Conservation (phyloP, 257 asterid genomes). For the Thymus quinquecostatus region DNA sequence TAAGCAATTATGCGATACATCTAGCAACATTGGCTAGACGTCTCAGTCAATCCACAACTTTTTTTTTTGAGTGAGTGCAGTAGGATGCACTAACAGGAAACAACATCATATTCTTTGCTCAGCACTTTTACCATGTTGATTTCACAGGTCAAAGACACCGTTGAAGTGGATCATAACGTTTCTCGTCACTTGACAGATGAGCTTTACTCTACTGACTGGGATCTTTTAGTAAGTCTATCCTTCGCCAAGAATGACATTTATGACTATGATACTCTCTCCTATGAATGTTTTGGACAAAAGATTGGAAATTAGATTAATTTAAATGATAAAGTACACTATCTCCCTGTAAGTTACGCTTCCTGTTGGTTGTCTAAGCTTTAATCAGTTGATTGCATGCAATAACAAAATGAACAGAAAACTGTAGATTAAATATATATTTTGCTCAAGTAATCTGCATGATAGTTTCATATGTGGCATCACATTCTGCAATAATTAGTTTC, state of each 20-base stretch:
- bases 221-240: conserved; percentile 68
- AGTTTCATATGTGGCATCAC: conserved; percentile 3
- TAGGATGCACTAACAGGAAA: background rate
- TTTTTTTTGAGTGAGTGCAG: background rate
- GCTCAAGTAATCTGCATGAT: background rate
- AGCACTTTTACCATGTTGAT: background rate
- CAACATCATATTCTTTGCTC: background rate
- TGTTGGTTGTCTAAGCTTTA: background rate
- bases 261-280: conserved; percentile 18
- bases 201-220: conserved; percentile 69
- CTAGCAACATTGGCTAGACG: conserved; percentile 1
- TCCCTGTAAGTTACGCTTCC: conserved; percentile 6
- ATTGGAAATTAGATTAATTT: conserved; percentile 7
- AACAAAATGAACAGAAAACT: background rate
- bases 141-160: conserved; percentile 84
- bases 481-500: background rate
- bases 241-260: conserved; percentile 17
- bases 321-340: background rate
- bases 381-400: conserved; percentile 8
- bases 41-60: background rate
- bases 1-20: conserved; percentile 43
- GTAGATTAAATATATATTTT: background rate
- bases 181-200: conserved; percentile 76
- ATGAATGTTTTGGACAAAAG: conserved; percentile 11
- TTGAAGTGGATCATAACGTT: conserved; percentile 91